Percentiles rank a stretch among this genome's conserved stretches.
These are phyloP conservation scores for Melanomma pulvis-pyrius DNA, from an alignment of 495 filamentous ascomycete species.

Conservation along the genomic window DNA sequence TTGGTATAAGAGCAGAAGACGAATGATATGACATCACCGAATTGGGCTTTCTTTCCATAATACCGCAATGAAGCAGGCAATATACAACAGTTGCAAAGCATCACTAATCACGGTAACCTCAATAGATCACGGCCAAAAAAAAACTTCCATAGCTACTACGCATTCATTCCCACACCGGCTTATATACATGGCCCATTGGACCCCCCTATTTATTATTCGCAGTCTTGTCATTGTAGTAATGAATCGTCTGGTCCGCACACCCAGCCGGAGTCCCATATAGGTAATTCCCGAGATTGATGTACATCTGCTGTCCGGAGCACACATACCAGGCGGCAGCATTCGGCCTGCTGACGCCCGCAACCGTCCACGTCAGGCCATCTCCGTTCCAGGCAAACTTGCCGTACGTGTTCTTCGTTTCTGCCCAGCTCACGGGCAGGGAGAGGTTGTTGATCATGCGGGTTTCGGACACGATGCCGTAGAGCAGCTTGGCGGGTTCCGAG, in stretches of 20 bases:
- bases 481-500: constrained; percentile 39
- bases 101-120: too few species aligned
- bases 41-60: too few species aligned
- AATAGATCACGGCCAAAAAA: too few species aligned
- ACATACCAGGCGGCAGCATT: constrained; percentile 63
- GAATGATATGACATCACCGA: too few species aligned
- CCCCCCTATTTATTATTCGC: constrained; percentile 20
- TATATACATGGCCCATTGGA: not conserved
- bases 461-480: constrained; percentile 47
- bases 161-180: too few species aligned
- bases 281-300: constrained; percentile 64
- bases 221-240: constrained; percentile 52
- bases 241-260: constrained; percentile 62
- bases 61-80: too few species aligned
- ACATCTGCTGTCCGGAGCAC: constrained; percentile 56
- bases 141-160: too few species aligned
- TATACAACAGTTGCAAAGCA: too few species aligned
- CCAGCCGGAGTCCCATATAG: constrained; percentile 59
- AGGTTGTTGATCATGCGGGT: constrained; percentile 24
- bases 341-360: constrained; percentile 52
- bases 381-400: constrained; percentile 61
- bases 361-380: constrained; percentile 59
- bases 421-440: constrained; percentile 50
- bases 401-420: constrained; percentile 56
- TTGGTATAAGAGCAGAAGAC: too few species aligned